Percentiles rank a stretch among this genome's conserved stretches.
These are phyloP conservation scores for Aphanomyces cochlioides DNA, from an alignment of 352 stramenopile species.

Conservation along the genomic window DNA sequence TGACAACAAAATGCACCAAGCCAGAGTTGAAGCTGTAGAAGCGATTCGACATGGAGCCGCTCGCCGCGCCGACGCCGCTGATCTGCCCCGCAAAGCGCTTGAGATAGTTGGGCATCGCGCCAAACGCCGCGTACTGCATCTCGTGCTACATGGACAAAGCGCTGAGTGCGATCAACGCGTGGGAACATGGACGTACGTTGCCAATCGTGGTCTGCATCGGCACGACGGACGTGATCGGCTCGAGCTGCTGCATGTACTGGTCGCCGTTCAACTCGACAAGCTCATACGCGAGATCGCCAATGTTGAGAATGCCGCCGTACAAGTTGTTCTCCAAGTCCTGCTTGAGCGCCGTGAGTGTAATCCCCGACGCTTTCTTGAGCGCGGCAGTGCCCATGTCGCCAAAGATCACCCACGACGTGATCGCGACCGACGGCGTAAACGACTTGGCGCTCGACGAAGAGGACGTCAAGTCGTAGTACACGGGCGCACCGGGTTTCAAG, in stretches of 20 bases:
- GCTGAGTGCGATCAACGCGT: not conserved
- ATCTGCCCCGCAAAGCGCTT: conserved; percentile 54
- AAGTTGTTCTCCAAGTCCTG: conserved; percentile 38
- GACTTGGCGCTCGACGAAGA: conserved; percentile 33
- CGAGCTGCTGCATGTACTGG: conserved; percentile 71
- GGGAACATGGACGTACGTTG: conserved; percentile 43
- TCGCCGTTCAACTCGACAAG: conserved; percentile 53
- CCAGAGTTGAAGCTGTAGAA: conserved; percentile 75
- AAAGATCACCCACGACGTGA: conserved; percentile 73
- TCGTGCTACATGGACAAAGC: conserved; percentile 47
- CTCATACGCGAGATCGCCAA: conserved; percentile 71
- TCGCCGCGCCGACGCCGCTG: conserved; percentile 48
- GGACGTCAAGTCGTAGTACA: conserved; percentile 59
- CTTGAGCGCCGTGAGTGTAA: conserved; percentile 64
- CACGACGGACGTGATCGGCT: conserved; percentile 51
- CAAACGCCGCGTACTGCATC: conserved; percentile 52
- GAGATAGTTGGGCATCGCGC: conserved; percentile 73
- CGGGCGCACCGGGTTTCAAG: conserved; percentile 43
- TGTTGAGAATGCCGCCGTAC: conserved; percentile 64
- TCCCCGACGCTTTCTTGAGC: conserved; percentile 49
- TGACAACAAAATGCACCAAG: conserved; percentile 65
- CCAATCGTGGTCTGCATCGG: conserved; percentile 73
- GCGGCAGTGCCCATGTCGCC: conserved; percentile 59
- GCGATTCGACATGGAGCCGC: conserved; percentile 61
- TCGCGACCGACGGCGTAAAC: conserved; percentile 45